phyloP scores from a whole-genome alignment of 345 rosid species.

The Bruguiera sexangula region DNA sequence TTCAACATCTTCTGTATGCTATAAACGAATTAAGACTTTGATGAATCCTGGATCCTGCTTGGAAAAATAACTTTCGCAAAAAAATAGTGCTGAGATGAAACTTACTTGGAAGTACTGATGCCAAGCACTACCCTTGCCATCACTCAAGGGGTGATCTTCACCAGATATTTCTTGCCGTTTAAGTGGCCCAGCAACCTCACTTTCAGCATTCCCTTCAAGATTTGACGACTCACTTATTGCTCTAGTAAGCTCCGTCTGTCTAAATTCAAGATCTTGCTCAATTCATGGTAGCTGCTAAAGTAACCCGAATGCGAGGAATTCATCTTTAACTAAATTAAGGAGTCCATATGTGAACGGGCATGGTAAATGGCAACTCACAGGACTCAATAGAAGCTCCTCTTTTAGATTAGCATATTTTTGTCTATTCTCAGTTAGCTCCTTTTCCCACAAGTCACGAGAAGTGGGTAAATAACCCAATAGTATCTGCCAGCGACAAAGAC shows the following conservation, averaged over 20 bases:
- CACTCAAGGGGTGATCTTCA: constrained; percentile 73
- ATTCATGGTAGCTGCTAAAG: constrained; percentile 14
- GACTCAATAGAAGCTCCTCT: constrained; percentile 62
- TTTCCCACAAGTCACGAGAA: constrained; percentile 58
- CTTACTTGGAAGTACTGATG: constrained; percentile 60
- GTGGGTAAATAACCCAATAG: constrained; percentile 62
- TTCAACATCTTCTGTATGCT: constrained; percentile 64
- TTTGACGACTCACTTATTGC: constrained; percentile 25
- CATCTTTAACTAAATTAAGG: constrained; percentile 8
- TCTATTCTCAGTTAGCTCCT: constrained; percentile 52
- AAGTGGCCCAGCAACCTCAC: constrained; percentile 49
- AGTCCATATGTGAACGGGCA: background rate
- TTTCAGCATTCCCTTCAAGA: constrained; percentile 30
- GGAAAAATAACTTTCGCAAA: constrained; percentile 4
- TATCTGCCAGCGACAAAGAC: constrained; percentile 35
- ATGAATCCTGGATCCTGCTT: constrained; percentile 11
- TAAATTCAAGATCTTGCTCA: constrained; percentile 44
- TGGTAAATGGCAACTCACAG: constrained; percentile 48
- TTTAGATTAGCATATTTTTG: constrained; percentile 55
- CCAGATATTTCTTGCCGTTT: constrained; percentile 51
- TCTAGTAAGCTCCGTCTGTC: constrained; percentile 49
- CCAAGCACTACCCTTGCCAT: constrained; percentile 62
- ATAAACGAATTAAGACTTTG: constrained; percentile 18
- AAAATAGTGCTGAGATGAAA: constrained; percentile 3
- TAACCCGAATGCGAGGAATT: constrained; percentile 4